phyloP scores from a whole-genome alignment of 768 basidiomycete species.

The Pleurotus salmoneostramineus region DNA sequence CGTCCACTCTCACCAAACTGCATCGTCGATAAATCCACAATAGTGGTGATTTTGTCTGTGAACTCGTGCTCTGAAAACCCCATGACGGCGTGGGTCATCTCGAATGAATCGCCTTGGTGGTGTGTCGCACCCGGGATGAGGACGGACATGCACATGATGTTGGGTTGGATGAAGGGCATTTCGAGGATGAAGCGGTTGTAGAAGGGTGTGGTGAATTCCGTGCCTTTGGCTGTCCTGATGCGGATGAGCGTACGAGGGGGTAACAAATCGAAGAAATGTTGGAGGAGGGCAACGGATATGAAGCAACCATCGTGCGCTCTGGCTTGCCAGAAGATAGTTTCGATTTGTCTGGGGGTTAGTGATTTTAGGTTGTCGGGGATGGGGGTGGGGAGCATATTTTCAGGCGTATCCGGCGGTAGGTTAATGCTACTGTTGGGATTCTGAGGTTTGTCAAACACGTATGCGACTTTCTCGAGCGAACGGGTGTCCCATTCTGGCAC shows the following conservation, averaged over 20 bases:
- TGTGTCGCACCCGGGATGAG: constrained; percentile 1
- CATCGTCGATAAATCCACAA: constrained; percentile 16
- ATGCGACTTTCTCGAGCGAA: constrained; percentile 8
- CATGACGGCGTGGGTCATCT: constrained; percentile 14
- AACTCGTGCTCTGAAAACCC: constrained; percentile 3
- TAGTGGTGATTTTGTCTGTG: background rate
- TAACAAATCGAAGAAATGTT: constrained; percentile 16
- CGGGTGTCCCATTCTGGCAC: background rate
- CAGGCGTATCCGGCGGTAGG: constrained; percentile 12
- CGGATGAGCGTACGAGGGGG: constrained; percentile 2
- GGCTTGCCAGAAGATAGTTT: constrained; percentile 18
- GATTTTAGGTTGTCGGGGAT: background rate
- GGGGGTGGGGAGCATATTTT: constrained; percentile 13
- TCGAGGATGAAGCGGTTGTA: constrained; percentile 5
- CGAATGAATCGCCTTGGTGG: constrained; percentile 9
- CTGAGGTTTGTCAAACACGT: constrained; percentile 9
- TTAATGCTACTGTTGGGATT: background rate
- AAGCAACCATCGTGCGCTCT: constrained; percentile 17
- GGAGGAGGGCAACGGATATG: constrained; percentile 11
- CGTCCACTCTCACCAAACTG: constrained; percentile 18
- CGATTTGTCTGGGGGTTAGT: constrained; percentile 10
- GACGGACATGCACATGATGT: constrained; percentile 8
- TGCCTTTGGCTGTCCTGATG: constrained; percentile 10
- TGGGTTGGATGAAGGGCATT: constrained; percentile 8
- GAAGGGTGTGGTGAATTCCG: constrained; percentile 8